A percentile compares a stretch with the other conserved stretches of the same genome.
These are phyloP conservation scores for Avicennia marina DNA, from an alignment of 257 asterid species.

Conservation along the genomic window DNA sequence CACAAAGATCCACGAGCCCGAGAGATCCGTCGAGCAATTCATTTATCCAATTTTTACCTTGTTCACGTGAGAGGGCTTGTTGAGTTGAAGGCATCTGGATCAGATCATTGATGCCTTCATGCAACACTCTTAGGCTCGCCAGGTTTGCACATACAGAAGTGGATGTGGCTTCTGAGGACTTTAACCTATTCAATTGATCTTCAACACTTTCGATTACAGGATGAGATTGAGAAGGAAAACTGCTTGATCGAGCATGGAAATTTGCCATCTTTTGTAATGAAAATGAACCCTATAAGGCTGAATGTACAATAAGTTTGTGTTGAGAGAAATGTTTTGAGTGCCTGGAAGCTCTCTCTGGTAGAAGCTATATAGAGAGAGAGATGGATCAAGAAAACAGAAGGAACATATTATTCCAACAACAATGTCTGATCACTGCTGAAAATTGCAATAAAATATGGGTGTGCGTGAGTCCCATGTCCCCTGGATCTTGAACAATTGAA, in stretches of 20 bases:
- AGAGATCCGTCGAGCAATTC: slow-evolving; percentile 31
- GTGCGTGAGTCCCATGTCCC: slow-evolving; percentile 13
- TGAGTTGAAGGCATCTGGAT: slow-evolving; percentile 23
- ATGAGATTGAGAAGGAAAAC: slow-evolving; percentile 40
- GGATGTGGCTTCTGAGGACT: slow-evolving; percentile 21
- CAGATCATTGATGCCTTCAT: slow-evolving; percentile 22
- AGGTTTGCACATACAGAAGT: slow-evolving; percentile 16
- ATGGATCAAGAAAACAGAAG: background rate
- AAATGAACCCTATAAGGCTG: background rate
- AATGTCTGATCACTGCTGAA: background rate
- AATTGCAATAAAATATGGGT: background rate
- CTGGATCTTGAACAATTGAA: background rate
- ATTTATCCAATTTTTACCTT: slow-evolving; percentile 13
- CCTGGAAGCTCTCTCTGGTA: background rate
- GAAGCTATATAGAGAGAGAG: background rate
- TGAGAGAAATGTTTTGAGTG: background rate
- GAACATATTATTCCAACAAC: slow-evolving; percentile 10
- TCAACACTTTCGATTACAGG: slow-evolving; percentile 21
- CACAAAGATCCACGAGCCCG: slow-evolving; percentile 23
- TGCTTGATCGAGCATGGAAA: slow-evolving; percentile 34
- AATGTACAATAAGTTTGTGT: background rate
- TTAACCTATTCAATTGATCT: slow-evolving; percentile 23
- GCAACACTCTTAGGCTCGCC: slow-evolving; percentile 22
- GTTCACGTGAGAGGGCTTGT: slow-evolving; percentile 12
- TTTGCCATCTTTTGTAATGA: slow-evolving; percentile 23